Evolutionary conservation across 768 basidiomycete genomes (phyloP).

Genomic region (Macrolepiota albuminosa): DNA sequence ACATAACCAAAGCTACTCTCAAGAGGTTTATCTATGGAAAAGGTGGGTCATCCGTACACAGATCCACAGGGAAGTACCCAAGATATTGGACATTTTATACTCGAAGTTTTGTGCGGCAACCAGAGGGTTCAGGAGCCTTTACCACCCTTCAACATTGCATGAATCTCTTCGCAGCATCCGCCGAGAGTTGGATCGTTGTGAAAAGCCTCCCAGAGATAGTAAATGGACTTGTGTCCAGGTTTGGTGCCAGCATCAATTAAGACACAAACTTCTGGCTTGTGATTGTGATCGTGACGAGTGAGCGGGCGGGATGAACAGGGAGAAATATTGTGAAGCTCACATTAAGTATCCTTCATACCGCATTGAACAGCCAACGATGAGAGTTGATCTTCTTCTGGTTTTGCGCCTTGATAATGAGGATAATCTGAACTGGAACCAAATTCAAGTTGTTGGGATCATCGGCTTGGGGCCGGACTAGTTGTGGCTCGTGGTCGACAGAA

Average conservation of each 20-base stretch:
- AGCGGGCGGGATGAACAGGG: not conserved
- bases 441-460: constrained; percentile 92
- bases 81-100: constrained; percentile 97
- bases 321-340: constrained; percentile 27
- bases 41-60: not conserved
- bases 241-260: constrained; percentile 95
- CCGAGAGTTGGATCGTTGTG: constrained; percentile 75
- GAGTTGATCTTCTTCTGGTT: constrained; percentile 97
- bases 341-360: constrained; percentile 72
- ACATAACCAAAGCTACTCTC: constrained; percentile 96
- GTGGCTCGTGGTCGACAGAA: constrained; percentile 86
- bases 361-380: constrained; percentile 92
- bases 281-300: not conserved
- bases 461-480: constrained; percentile 83
- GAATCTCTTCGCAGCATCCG: constrained; percentile 89
- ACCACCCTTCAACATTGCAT: constrained; percentile 96
- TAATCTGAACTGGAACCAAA: constrained; percentile 88
- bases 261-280: constrained; percentile 85
- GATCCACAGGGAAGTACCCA: constrained; percentile 39
- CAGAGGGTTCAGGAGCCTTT: constrained; percentile 88
- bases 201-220: constrained; percentile 91
- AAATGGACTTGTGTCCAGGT: constrained; percentile 93
- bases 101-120: constrained; percentile 94
- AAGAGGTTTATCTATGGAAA: constrained; percentile 71
- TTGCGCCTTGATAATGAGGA: constrained; percentile 89